Base-by-base conservation (phyloP, 2,329 filamentous ascomycete genomes). In the Colletotrichum theobromicola region DNA sequence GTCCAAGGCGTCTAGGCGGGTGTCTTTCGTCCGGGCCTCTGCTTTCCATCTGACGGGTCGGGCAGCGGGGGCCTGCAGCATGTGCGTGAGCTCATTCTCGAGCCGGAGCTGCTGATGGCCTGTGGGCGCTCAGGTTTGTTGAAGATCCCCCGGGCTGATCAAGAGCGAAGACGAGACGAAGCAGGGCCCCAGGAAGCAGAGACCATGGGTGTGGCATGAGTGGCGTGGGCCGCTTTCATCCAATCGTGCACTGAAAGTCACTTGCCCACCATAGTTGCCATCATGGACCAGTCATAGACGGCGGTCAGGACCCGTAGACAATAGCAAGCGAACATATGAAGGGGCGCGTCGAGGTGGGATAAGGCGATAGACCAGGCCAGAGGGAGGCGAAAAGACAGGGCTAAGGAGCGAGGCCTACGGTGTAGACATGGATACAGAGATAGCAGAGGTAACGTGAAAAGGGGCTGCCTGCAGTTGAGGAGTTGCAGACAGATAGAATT, bases 91-190 rank as follows among this genome's bases (percentile, higher is more conserved):
- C 57, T 62, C 57, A 37, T 75, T 62, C 58, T 63, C 42, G 28
- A 37, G 42, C 18, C 46, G 28, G 62, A 63, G 68, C 62, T 57
- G 46, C 42, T 60, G 61, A 30, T 58, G 28, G 42, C 72, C 68
- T 63, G 26, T 72, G 34, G 62, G 42, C 18, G 37, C 28, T 34
- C 28, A 53, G 28, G 26, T 46, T 65, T 46, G 61, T 46, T 50
- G 32, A 42, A 67, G 62, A 72, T 66, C 32, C n/a, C 53, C 53
- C 26, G 28, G 42, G 34, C 68, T 57, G 61, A 57, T 66, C 57
- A 53, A 46, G 42, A 34, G 62, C 61, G 46, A 72, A 75, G 70
- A 70, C 58, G 70, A 74, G 73, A 75, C 70, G 73, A 75, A 68
- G 61, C 67, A 57, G 60, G 70, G 42, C 34, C 55, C 65, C 21